Evolutionary conservation across 352 stramenopile genomes (phyloP).

Genomic region (Phytophthora capsici): DNA sequence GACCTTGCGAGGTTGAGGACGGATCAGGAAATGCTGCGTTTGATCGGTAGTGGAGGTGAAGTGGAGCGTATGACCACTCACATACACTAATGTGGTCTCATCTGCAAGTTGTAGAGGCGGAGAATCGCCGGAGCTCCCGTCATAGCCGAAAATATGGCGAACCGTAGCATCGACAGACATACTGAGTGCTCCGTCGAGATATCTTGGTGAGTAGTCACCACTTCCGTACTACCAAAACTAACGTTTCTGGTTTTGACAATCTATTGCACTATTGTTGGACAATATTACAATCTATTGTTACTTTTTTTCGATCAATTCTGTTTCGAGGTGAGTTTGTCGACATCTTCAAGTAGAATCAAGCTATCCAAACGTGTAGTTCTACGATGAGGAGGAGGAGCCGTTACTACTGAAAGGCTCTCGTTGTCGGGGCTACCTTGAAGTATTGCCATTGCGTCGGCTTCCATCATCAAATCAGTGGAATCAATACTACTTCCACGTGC

Average conservation of each 20-base stretch:
- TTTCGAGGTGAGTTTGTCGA: constrained; percentile 14
- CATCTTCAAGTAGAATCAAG: constrained; percentile 19
- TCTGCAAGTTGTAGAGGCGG: constrained; percentile 66
- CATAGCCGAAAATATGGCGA: constrained; percentile 75
- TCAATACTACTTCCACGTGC: constrained; percentile 33
- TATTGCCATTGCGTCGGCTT: constrained; percentile 35
- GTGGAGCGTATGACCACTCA: constrained; percentile 68
- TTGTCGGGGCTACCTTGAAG: constrained; percentile 1
- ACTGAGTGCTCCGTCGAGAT: neutral
- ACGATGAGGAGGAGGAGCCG: neutral
- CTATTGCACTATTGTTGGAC: too few species aligned
- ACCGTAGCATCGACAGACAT: constrained; percentile 65
- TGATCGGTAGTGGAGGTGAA: constrained; percentile 71
- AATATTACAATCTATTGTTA: too few species aligned
- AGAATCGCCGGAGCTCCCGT: constrained; percentile 28
- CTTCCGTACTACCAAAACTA: neutral
- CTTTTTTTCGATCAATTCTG: too few species aligned
- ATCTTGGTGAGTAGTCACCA: constrained; percentile 33
- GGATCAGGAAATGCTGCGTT: constrained; percentile 71
- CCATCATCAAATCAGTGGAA: constrained; percentile 44
- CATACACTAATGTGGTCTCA: constrained; percentile 68
- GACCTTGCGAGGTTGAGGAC: constrained; percentile 56
- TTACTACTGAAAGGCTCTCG: neutral
- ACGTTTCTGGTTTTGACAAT: too few species aligned
- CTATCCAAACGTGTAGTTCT: constrained; percentile 25